Evolutionary conservation across 2,329 filamentous ascomycete species (phyloP).

Genomic region (Penicillium sp.): DNA sequence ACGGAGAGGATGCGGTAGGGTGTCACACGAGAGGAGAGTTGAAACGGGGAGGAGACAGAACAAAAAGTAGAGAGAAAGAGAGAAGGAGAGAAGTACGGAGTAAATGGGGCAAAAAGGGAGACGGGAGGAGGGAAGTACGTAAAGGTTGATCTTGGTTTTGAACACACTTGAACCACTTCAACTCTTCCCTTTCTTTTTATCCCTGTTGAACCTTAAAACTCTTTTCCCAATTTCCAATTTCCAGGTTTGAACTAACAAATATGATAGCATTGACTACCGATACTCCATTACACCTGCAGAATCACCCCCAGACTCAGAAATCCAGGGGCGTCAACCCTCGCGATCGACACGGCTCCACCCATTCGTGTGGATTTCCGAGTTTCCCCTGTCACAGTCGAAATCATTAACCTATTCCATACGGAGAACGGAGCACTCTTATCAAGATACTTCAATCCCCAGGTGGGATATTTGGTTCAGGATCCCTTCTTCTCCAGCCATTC

Average conservation of each 20-base stretch:
- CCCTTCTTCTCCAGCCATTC: conserved; percentile 3
- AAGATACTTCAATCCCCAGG: no score
- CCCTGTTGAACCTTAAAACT: background rate
- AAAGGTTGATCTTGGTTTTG: background rate
- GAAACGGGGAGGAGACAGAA: conserved; percentile 4
- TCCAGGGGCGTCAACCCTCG: conserved; percentile 5
- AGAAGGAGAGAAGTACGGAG: no score
- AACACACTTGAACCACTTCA: background rate
- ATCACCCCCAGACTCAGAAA: conserved; percentile 5
- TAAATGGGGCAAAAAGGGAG: conserved; percentile 4
- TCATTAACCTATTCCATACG: no score
- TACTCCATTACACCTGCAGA: background rate
- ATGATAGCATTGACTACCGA: background rate
- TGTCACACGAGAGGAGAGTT: conserved; percentile 18
- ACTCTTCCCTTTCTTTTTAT: background rate
- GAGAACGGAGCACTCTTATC: no score
- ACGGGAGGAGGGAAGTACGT: background rate
- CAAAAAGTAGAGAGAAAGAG: conserved; percentile 1
- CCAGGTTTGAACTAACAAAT: no score
- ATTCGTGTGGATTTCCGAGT: background rate
- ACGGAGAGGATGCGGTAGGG: conserved; percentile 7
- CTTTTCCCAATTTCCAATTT: background rate
- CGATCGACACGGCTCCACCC: conserved; percentile 10
- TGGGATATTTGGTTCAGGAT: background rate
- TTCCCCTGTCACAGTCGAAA: background rate